phyloP scores from a whole-genome alignment of 176 grass and related monocot genomes.

The Carex cristatella region DNA sequence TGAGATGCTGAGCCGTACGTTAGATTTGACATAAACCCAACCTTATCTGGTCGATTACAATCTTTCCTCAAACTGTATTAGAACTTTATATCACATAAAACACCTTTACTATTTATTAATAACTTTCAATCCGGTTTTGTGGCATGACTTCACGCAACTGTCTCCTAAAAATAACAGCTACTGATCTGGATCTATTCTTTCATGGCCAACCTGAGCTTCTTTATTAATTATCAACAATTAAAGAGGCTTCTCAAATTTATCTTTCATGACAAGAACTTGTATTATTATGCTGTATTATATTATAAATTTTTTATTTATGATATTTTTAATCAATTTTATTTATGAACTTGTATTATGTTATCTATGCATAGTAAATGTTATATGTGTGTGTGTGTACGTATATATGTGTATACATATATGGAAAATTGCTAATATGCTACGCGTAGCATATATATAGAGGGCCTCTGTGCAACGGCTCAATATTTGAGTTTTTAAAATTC shows the following conservation, averaged over 20 bases:
- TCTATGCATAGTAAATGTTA: not conserved
- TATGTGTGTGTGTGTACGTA: no score
- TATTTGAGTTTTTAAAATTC: no score
- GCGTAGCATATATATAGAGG: no score
- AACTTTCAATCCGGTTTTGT: not conserved
- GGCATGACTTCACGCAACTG: not conserved
- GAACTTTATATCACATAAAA: not conserved
- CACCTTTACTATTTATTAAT: not conserved
- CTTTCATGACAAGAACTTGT: not conserved
- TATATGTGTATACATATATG: no score
- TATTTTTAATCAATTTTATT: not conserved
- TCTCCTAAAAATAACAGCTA: not conserved
- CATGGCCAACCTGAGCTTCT: not conserved
- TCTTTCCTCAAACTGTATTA: no score
- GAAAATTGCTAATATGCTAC: no score
- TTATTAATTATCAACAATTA: not conserved
- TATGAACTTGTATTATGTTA: no score
- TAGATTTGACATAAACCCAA: no score
- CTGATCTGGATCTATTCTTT: not conserved
- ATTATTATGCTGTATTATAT: no score
- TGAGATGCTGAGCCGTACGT: no score
- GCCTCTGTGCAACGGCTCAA: no score
- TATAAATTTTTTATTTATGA: not conserved
- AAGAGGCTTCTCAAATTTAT: not conserved
- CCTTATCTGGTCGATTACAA: no score